These are phyloP conservation scores for Sarcodon aspratus DNA, from an alignment of 768 basidiomycete species.

Conservation along the genomic window DNA sequence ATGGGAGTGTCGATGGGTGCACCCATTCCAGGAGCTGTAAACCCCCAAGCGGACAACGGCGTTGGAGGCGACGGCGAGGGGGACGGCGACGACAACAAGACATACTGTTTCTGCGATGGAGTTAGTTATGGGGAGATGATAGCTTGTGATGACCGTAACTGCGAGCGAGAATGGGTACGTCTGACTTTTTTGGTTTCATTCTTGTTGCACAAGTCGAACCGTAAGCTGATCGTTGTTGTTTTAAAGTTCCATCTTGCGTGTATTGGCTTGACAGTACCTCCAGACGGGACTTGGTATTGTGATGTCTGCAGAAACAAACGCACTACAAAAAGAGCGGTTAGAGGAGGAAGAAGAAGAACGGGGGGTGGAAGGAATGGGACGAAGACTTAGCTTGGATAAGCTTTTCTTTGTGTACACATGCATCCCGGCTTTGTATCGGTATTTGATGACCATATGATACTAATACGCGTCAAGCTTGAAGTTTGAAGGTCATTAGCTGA, in stretches of 20 bases:
- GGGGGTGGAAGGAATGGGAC: slow-evolving; percentile 7
- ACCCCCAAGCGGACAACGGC: slow-evolving; percentile 26
- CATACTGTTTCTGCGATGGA: slow-evolving; percentile 80
- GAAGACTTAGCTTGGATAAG: background rate
- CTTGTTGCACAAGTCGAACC: slow-evolving; percentile 3
- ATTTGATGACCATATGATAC: no score
- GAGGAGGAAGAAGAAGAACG: slow-evolving; percentile 15
- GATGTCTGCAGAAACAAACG: slow-evolving; percentile 52
- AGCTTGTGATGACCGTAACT: slow-evolving; percentile 74
- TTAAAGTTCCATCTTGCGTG: slow-evolving; percentile 72
- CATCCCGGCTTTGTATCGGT: no score
- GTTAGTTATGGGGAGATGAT: slow-evolving; percentile 93
- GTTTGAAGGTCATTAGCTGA: no score
- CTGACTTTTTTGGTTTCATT: slow-evolving; percentile 5
- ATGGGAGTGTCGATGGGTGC: slow-evolving; percentile 8
- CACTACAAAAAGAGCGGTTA: slow-evolving; percentile 18
- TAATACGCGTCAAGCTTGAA: no score
- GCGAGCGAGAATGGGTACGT: slow-evolving; percentile 87
- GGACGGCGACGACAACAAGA: slow-evolving; percentile 42
- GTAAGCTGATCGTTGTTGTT: slow-evolving; percentile 1
- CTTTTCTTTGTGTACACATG: no score
- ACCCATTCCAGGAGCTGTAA: slow-evolving; percentile 20
- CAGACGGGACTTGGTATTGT: slow-evolving; percentile 71
- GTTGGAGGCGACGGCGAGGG: slow-evolving; percentile 44
- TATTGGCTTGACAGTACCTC: slow-evolving; percentile 53